A percentile compares a stretch with the other conserved stretches of the same genome.
These are phyloP conservation scores for Entonaema liquescens DNA, from an alignment of 495 filamentous ascomycete genomes.

Conservation along the genomic window DNA sequence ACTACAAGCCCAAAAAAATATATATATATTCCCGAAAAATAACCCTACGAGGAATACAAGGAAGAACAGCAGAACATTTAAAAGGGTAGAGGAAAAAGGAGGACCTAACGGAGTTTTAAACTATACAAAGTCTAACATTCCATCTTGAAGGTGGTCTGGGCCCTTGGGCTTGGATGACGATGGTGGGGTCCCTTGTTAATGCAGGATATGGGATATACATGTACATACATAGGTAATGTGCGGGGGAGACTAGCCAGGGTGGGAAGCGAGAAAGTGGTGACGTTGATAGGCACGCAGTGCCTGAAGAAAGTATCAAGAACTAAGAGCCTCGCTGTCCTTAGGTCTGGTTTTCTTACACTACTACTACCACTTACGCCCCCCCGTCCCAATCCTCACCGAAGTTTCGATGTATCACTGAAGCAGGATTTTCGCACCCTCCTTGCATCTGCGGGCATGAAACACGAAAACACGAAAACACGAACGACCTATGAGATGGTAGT, in stretches of 20 bases:
- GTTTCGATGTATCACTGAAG: slow-evolving; percentile 10
- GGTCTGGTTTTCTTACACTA: no score
- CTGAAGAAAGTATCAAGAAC: no score
- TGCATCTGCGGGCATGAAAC: slow-evolving; percentile 33
- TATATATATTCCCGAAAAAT: slow-evolving; percentile 11
- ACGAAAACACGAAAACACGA: slow-evolving; percentile 13
- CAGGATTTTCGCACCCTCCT: slow-evolving; percentile 24
- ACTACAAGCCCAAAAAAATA: slow-evolving; percentile 5
- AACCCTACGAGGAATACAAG: neutral
- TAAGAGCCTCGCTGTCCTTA: no score
- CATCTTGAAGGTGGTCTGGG: slow-evolving; percentile 5
- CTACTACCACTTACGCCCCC: no score
- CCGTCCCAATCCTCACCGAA: neutral
- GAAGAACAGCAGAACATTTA: neutral
- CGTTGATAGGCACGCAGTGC: slow-evolving; percentile 14
- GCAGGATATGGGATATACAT: slow-evolving; percentile 13
- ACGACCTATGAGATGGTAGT: slow-evolving; percentile 4
- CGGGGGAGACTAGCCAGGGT: slow-evolving; percentile 34
- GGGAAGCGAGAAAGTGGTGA: slow-evolving; percentile 20
- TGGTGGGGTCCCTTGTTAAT: slow-evolving; percentile 21
- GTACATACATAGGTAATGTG: no score
- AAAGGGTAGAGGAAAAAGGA: neutral
- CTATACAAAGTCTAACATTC: slow-evolving; percentile 10
- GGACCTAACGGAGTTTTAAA: slow-evolving; percentile 16
- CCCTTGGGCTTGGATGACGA: slow-evolving; percentile 27